These are phyloP conservation scores for Bruguiera hainesii DNA, from an alignment of 441 rosid genomes.

Conservation along the genomic window DNA sequence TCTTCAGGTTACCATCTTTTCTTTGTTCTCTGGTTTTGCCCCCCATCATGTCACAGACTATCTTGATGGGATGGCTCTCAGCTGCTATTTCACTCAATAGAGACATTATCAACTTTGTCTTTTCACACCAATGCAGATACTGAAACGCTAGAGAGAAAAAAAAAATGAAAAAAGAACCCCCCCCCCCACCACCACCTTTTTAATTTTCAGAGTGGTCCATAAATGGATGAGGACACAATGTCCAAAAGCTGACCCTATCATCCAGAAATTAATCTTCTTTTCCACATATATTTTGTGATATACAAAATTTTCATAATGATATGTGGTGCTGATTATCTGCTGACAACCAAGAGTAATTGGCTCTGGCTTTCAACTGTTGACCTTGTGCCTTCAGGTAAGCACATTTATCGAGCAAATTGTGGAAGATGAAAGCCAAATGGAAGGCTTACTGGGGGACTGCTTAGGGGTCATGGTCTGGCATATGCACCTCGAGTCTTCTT, in stretches of 20 bases:
- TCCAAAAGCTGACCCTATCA: neutral
- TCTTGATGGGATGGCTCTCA: neutral
- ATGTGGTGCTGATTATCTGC: too few species aligned
- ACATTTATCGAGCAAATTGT: constrained; percentile 53
- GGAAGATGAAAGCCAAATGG: constrained; percentile 75
- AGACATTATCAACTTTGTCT: neutral
- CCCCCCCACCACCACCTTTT: too few species aligned
- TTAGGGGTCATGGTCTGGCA: constrained; percentile 56
- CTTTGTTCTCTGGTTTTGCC: constrained; percentile 9
- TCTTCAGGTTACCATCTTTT: constrained; percentile 36
- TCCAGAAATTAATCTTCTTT: too few species aligned
- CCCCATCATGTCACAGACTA: neutral
- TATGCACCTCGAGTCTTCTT: constrained; percentile 28
- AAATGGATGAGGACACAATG: neutral
- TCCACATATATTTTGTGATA: too few species aligned
- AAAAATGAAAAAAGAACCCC: neutral
- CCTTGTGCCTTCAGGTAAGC: constrained; percentile 37
- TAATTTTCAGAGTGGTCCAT: neutral
- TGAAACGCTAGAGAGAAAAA: neutral
- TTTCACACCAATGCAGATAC: neutral
- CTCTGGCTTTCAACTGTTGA: constrained; percentile 10
- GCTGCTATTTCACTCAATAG: constrained; percentile 5
- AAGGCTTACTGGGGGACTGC: constrained; percentile 45
- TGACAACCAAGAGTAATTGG: neutral
- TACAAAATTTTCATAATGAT: too few species aligned